phyloP scores from a whole-genome alignment of 192 early-diverging fungal species.

The Backusella luteola region DNA sequence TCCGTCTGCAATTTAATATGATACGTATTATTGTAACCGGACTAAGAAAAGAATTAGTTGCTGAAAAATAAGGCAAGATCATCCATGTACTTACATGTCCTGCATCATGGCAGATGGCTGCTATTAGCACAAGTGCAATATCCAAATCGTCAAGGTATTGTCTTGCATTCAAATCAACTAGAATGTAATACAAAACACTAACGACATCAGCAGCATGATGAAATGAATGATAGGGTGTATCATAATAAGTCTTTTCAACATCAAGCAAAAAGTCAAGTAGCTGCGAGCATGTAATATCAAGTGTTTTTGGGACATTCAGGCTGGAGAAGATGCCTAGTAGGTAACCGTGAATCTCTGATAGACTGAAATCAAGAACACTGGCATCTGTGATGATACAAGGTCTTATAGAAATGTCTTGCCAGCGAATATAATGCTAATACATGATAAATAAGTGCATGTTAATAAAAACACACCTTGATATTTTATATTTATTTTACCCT shows the following conservation, averaged over 20 bases:
- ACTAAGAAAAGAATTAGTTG: slow-evolving; percentile 42
- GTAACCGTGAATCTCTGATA: slow-evolving; percentile 77
- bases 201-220: slow-evolving; percentile 88
- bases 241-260: slow-evolving; percentile 70
- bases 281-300: slow-evolving; percentile 55
- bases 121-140: slow-evolving; percentile 69
- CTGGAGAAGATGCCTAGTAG: slow-evolving; percentile 76
- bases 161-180: slow-evolving; percentile 65
- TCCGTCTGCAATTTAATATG: slow-evolving; percentile 79
- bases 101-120: slow-evolving; percentile 85
- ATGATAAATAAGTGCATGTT: neutral
- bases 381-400: slow-evolving; percentile 58
- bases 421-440: neutral
- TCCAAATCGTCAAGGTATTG: slow-evolving; percentile 69
- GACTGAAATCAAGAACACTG: slow-evolving; percentile 60
- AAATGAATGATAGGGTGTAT: slow-evolving; percentile 86
- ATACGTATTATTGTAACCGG: slow-evolving; percentile 84
- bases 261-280: slow-evolving; percentile 86
- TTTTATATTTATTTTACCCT: slow-evolving; percentile 33
- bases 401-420: slow-evolving; percentile 40
- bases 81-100: slow-evolving; percentile 59
- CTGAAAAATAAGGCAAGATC: neutral
- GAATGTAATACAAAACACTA: slow-evolving; percentile 74
- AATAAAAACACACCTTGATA: neutral
- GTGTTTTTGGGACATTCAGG: slow-evolving; percentile 53